Base-by-base conservation (phyloP, 139 green algal genomes). In the Chlorella sp. region DNA sequence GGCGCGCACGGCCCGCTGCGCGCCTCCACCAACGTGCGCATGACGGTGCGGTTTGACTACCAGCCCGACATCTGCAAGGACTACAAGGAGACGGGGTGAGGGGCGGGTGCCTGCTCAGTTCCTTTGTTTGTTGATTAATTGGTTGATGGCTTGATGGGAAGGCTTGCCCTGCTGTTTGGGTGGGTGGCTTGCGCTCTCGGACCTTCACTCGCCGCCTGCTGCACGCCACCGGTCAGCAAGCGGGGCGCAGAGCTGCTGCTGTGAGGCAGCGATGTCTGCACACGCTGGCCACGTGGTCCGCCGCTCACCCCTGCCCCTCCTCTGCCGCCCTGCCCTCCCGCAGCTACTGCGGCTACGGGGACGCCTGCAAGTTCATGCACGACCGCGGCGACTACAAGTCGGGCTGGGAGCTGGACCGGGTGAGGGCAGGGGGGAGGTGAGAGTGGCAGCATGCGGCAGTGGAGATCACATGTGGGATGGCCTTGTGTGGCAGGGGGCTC, bases 301-400 rank as follows among this genome's bases (percentile, higher is more conserved):
- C 9, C 22, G 24, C 65, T n/a, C 5, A 70, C n/a, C 26, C 7
- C 60, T 68, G 60, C 20, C 60, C 58, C 58, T 30, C 65, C 16
- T 4, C 65, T 60, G n/a, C 60, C 60, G 34, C 34, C 65, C 34
- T 73, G 34, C 65, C 34, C 34, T 30, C 65, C 3, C 14, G 65
- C 65, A 73, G 65, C 51, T 73, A 95, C 86, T 98, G 96, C 88
- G 97, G 95, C 5, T 99, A 97, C 84, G 97, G 97, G 16, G 97
- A 99, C 88, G 89, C 93, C 36, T 99, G 97, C 92, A 99, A 99
- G 89, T 99, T 99, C 89, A 87, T 99, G 89, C 97, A 99, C 87
- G 97, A 99, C 85, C 88, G 97, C 4, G 95, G 95, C 8, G 97
- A 99, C 87, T 99, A 99, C 95, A 99, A 99, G 95, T 92, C 88